Evolutionary conservation across 2,329 filamentous ascomycete genomes (phyloP), one percentile per base, ranked within the genome.

Genomic region (Stemphylium lycopersici): DNA sequence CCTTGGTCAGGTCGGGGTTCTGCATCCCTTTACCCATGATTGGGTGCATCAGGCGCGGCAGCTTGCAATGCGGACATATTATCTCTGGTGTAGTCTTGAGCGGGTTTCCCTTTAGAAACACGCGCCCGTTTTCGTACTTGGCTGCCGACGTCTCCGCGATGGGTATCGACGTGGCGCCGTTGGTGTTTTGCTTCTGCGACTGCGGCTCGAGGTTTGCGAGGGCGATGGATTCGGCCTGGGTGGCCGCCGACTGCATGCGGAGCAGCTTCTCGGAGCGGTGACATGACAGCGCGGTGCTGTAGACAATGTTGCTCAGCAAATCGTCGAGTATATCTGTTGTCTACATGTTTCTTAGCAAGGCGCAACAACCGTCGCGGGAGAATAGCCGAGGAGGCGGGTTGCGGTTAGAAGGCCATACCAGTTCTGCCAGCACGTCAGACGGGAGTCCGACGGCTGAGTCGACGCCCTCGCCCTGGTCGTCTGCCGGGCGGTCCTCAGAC

Each of bases 211-310:
- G 65, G 55, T 62, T 69, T 20, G 68, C 60, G 49, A 75, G 71
- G 47, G 75, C 75, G 57, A 75, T 65, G 34, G 69, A 69, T 58
- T 77, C 75, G 56, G 74, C 76, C 40, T 73, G 70, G 0, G 73
- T 75, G 81, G 66, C 88, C 83, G 56, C 88, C 83, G 60, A 84
- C 77, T 65, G 86, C 86, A 72, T 84, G 52, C 88, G 86, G 48
- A 90, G 85, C 60, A 86, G 84, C 79, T 93, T 93, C 77, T 93
- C 90, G 63, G 90, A 84, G 62, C 88, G 88, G 73, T 93, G 90
- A 36, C 86, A 87, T 72, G 90, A 85, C 67, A 91, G 81, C 60
- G 91, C 80, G 46, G 91, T 81, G 71, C 90, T 88, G 74, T 90
- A 87, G 63, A 93, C 83, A 68, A 93, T 84, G 74, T 90, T 92